Conservation (phyloP, 2,329 filamentous ascomycete species). For the Kalaharituber pfeilii region DNA sequence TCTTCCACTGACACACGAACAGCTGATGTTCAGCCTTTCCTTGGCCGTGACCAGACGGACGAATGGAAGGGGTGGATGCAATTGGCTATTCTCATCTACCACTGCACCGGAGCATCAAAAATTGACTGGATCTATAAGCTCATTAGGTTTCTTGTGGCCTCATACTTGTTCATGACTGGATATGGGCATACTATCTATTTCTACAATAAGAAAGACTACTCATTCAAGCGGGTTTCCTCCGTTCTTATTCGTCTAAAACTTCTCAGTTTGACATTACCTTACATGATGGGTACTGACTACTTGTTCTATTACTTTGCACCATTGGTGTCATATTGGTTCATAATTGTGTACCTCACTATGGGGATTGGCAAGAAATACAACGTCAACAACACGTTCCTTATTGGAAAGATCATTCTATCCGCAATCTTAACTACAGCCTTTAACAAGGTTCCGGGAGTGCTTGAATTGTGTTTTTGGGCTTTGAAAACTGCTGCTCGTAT, state of each 20-base stretch:
- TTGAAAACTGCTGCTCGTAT: slow-evolving; percentile 32
- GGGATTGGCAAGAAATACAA: slow-evolving; percentile 31
- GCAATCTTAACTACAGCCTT: slow-evolving; percentile 29
- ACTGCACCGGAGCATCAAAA: slow-evolving; percentile 39
- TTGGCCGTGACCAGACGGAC: slow-evolving; percentile 41
- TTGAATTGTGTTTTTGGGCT: slow-evolving; percentile 30
- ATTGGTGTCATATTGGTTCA: slow-evolving; percentile 44
- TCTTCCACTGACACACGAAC: slow-evolving; percentile 6
- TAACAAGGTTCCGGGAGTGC: slow-evolving; percentile 27
- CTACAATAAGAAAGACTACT: slow-evolving; percentile 39
- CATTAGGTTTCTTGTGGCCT: slow-evolving; percentile 37
- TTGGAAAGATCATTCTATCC: slow-evolving; percentile 34
- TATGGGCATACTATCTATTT: slow-evolving; percentile 46
- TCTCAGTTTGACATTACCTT: slow-evolving; percentile 36
- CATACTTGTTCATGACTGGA: slow-evolving; percentile 45
- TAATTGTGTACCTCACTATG: slow-evolving; percentile 39
- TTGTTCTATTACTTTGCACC: slow-evolving; percentile 42
- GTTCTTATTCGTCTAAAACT: slow-evolving; percentile 43
- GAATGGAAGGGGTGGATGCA: slow-evolving; percentile 55
- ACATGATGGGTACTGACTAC: slow-evolving; percentile 40
- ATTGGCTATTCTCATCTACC: slow-evolving; percentile 37
- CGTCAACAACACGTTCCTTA: slow-evolving; percentile 28
- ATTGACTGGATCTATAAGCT: slow-evolving; percentile 38
- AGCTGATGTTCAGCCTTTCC: slow-evolving; percentile 27
- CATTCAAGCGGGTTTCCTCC: slow-evolving; percentile 34